Evolutionary conservation across 2,329 filamentous ascomycete species (phyloP), one percentile per base, ranked within the genome.

Genomic region (Camptophora hylomeconis): DNA sequence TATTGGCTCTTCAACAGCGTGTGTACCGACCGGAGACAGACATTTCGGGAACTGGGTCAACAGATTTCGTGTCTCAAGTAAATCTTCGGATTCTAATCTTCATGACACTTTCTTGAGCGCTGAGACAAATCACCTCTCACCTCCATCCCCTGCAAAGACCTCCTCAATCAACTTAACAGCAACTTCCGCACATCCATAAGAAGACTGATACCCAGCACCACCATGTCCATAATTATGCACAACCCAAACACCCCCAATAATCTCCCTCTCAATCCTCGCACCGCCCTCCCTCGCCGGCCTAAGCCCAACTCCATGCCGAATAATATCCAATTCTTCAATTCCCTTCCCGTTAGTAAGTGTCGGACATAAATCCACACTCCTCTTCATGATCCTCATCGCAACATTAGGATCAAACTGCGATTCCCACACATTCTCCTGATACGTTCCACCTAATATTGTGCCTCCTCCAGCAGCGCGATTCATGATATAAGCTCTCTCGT

Each of bases 361-460:
- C 0, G 81, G 81, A 45, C 72, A 70, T 17, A 72, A 52, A 17
- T 70, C 67, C 5, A 81, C 61, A 13, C 67, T 65, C n/a, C 84
- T 69, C 54, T 75, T 74, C 80, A 93, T 89, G 50, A 93, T 92
- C 8, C 84, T 67, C 30, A 68, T 56, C 0, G 84, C 81, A n/a
- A 83, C 63, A 47, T 80, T 82, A 0, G 77, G 75, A 45, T 93
- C 84, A 1, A 78, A 74, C 40, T 76, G 67, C 20, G 73, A 68
- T 42, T 89, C 80, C 82, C 82, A 92, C 46, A 75, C 78, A 16
- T 74, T 67, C 44, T 77, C 71, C 50, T 84, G 75, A 45, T 92
- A 80, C 25, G 76, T 87, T 2, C 86, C 86, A n/a, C 84, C 86
- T 2, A 93, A 60, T 22, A 93, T 66, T 0, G 81, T 89, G 7